Conservation (phyloP, 805 yeast genomes). For the Saccharomycopsis babjevae region DNA sequence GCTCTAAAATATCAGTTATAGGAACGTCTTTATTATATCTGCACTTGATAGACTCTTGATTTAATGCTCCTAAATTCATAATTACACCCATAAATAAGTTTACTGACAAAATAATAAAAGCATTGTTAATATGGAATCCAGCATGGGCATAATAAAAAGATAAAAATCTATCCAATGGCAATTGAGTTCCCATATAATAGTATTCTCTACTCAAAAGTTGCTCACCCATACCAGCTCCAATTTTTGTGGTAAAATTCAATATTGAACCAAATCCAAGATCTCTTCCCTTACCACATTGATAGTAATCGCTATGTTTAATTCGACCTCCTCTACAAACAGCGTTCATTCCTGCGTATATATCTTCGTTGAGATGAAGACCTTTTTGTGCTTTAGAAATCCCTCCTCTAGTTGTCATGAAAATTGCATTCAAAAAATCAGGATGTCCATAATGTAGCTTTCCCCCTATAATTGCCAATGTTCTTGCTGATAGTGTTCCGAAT, state of each 20-base stretch:
- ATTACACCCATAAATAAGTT: constrained; percentile 62
- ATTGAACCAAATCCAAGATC: constrained; percentile 83
- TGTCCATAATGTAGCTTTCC: constrained; percentile 85
- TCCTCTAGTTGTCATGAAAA: constrained; percentile 77
- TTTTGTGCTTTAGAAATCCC: constrained; percentile 83
- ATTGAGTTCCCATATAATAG: constrained; percentile 69
- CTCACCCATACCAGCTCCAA: constrained; percentile 93
- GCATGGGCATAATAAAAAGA: constrained; percentile 82
- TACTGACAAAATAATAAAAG: constrained; percentile 66
- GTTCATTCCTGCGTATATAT: constrained; percentile 83
- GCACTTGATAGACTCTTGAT: constrained; percentile 64
- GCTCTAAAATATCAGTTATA: constrained; percentile 52
- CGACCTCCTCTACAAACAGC: constrained; percentile 78
- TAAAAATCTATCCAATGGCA: constrained; percentile 71
- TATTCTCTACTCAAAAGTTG: constrained; percentile 80
- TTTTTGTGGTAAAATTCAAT: constrained; percentile 75
- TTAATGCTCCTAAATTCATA: constrained; percentile 61
- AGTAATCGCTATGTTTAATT: constrained; percentile 78
- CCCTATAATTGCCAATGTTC: constrained; percentile 77
- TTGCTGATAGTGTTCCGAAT: constrained; percentile 74
- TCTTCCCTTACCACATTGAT: constrained; percentile 87
- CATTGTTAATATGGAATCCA: constrained; percentile 76
- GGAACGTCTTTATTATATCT: constrained; percentile 55
- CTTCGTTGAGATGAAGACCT: constrained; percentile 79
- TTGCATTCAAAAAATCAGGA: constrained; percentile 71